A percentile compares a stretch with the other conserved stretches of the same genome.
phyloP scores from a whole-genome alignment of 768 basidiomycete species.

The Leccinum barrowsii region DNA sequence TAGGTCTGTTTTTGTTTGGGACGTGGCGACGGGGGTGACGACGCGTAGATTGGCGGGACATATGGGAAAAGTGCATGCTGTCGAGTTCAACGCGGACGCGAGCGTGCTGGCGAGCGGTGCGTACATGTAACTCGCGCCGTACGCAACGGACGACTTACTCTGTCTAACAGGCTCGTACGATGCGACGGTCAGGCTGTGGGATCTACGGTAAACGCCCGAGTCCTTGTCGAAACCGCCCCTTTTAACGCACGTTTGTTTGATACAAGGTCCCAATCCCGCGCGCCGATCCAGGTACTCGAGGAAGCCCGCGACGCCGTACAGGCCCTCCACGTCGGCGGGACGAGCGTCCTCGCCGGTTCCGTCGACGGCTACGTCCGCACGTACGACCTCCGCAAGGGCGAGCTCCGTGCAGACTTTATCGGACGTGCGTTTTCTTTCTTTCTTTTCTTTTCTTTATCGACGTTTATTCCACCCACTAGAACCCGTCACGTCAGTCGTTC shows the following conservation, averaged over 20 bases:
- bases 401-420: conserved; percentile 84
- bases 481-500: conserved; percentile 80
- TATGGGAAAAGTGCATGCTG: conserved; percentile 84
- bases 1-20: conserved; percentile 91
- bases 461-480: conserved; percentile 41
- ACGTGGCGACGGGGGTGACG: conserved; percentile 84
- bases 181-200: conserved; percentile 88
- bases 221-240: neutral
- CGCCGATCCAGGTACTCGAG: conserved; percentile 86
- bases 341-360: conserved; percentile 74
- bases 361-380: conserved; percentile 91
- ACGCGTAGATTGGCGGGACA: conserved; percentile 84
- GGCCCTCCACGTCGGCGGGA: conserved; percentile 62
- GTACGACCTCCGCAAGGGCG: conserved; percentile 93
- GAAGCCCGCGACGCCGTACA: conserved; percentile 89
- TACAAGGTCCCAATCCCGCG: conserved; percentile 68
- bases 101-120: conserved; percentile 85
- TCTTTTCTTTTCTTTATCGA: neutral
- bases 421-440: conserved; percentile 63
- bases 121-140: neutral
- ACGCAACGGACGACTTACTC: too few relatives aligned
- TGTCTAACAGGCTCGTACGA: conserved; percentile 76
- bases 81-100: conserved; percentile 87
- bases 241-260: neutral
- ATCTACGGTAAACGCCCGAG: conserved; percentile 56